Conservation (phyloP, 2,329 filamentous ascomycete genomes). For the Ceratocystis harringtonii region DNA sequence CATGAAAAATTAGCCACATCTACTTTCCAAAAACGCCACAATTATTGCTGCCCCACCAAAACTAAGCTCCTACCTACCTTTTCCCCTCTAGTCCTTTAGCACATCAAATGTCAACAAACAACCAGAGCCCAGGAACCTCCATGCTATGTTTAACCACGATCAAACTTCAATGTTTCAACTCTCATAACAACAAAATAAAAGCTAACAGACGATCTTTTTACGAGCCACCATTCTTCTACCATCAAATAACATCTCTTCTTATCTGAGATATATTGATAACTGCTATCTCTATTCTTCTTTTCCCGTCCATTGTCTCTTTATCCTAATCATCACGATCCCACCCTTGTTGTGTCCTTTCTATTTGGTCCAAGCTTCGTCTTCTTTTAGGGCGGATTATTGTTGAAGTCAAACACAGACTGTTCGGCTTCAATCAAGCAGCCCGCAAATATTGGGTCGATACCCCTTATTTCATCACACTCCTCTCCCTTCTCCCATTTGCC, state of each 20-base stretch:
- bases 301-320: background rate
- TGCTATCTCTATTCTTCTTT: background rate
- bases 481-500: background rate
- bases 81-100: constrained; percentile 6
- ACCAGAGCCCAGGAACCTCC: background rate
- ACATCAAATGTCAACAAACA: constrained; percentile 14
- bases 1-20: constrained; percentile 7
- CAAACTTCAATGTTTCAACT: background rate
- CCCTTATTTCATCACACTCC: background rate
- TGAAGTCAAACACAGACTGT: background rate
- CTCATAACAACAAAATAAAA: background rate
- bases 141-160: background rate
- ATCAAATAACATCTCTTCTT: background rate
- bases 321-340: background rate
- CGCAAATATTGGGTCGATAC: background rate
- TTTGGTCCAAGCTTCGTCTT: background rate
- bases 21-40: constrained; percentile 2
- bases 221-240: background rate
- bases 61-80: constrained; percentile 11
- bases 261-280: constrained; percentile 2
- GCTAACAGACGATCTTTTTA: background rate
- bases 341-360: background rate
- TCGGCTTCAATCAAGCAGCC: background rate
- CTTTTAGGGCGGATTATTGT: background rate
- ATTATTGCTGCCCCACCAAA: constrained; percentile 10